Base-by-base conservation (phyloP, 148 eudicot genomes). In the Tetragonia tetragonoides region DNA sequence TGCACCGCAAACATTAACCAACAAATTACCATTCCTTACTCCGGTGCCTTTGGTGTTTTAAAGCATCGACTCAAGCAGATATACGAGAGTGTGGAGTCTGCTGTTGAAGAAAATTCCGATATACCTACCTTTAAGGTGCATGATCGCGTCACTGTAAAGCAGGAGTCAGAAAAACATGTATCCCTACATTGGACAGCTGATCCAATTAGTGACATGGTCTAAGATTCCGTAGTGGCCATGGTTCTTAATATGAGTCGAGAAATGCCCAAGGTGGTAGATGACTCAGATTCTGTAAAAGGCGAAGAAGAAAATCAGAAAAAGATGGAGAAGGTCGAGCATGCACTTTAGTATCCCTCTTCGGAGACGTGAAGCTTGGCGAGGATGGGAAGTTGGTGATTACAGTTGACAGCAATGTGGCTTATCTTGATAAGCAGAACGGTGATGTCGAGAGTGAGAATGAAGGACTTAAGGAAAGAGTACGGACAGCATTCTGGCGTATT, bases 171-270 rank as follows among this genome's bases (percentile, higher is more conserved):
- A 37, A 88, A 92, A 72, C 98, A 94, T 59, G 53, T 94, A 39
- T 94, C 98, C 1, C 65, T 94, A 38, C 97, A 90, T 64, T 94
- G 98, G 98, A 47, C 80, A 40, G 97, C 97, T 0, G 93, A 94
- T 71, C 98, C 98, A 1, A 87, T 94, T 3, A 88, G 95, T 69
- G 98, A 94, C 79, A 94, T 94, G 98, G 98, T 94, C 6, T 89
- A 97, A 3, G 98, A 94, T 61, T 94, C 98, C 2, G 72, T 92
- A 54, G 90, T 94, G 64, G 98, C 98, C 70, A 80, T 94, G 85
- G 91, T 94, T 70, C 70, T 94, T 46, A 92, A 92, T 75, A 87
- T 90, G 39, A 87, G 91, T 79, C 76, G 95, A 77, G 98, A 94
- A 74, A 88, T 94, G 97, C 95, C 95, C 6, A 91, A 87, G 84